Base-by-base conservation (phyloP, 768 basidiomycete species). In the Neoboletus magnificus region DNA sequence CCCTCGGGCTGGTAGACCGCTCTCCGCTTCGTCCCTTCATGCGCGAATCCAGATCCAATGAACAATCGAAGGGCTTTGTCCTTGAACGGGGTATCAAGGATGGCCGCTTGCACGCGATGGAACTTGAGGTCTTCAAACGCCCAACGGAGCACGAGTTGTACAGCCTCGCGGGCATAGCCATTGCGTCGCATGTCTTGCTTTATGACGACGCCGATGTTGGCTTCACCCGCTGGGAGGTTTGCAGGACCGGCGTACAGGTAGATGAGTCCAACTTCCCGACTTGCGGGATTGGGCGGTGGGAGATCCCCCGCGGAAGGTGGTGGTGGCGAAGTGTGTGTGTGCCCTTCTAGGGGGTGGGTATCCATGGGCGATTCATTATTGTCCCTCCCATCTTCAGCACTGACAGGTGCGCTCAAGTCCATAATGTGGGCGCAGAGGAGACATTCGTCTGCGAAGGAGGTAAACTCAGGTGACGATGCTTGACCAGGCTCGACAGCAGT, bases 11-110 rank as follows among this genome's bases (percentile, higher is more conserved):
- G 77, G 62, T 68, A 79, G 51, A 83, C 79, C 0, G 81, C 76
- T 42, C 81, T 76, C 32, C 86, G 79, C 41, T 79, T 78, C 10
- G 76, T 81, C 44, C 87, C 87, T 69, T 90, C 87, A 56, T 84
- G 80, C 8, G 67, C 67, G 63, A 90, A 87, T 10, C 82, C 81
- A 52, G 56, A 50, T 1, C 68, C 65, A 9, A 81, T 77, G 59
- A 87, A 83, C 13, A 87, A 64, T 16, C 71, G 71, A 27, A 80
- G 61, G 1, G 77, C 76, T 30, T 65, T 68, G 29, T 82, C 74
- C 55, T 78, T 80, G 23, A 66, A 65, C 5, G 76, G 68, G 32
- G 73, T 67, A 46, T 81, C 76, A 12, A 82, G 67, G 16, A 88
- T 64, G 4, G 78, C 75, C 1, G 65, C 73, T 37, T 73, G 71